phyloP scores from a whole-genome alignment of 2,329 filamentous ascomycete species.

The Colletotrichum tropicicola region DNA sequence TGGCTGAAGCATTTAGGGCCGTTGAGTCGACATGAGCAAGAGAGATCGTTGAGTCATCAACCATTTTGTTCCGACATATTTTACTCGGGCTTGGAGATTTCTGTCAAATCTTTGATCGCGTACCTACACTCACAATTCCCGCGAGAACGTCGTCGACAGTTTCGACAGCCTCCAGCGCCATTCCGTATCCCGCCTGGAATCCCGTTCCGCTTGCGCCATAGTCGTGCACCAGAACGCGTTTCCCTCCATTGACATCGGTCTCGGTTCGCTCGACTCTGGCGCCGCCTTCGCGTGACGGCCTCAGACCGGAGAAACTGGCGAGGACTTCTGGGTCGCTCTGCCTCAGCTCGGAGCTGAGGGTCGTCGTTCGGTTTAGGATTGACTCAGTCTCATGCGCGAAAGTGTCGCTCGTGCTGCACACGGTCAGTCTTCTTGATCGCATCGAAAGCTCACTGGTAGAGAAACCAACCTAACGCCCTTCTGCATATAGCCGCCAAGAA shows the following conservation, averaged over 20 bases:
- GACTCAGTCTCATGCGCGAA: constrained; percentile 43
- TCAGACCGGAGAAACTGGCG: constrained; percentile 41
- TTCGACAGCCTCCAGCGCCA: constrained; percentile 47
- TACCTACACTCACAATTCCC: not conserved
- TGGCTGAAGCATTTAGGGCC: constrained; percentile 12
- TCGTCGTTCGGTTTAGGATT: constrained; percentile 45
- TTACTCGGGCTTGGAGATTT: too few relatives aligned
- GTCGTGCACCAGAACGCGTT: constrained; percentile 46
- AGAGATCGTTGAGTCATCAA: too few relatives aligned
- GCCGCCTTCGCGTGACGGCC: constrained; percentile 50
- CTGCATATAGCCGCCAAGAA: constrained; percentile 51
- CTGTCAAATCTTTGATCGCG: not conserved
- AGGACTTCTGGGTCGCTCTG: constrained; percentile 39
- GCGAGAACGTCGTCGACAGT: constrained; percentile 38
- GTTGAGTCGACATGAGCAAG: not conserved
- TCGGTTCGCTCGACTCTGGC: constrained; percentile 53
- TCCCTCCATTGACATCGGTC: constrained; percentile 34
- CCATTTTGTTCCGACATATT: too few relatives aligned
- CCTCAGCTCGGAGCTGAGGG: constrained; percentile 40
- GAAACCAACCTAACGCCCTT: constrained; percentile 40
- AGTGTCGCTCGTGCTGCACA: not conserved
- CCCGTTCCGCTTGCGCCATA: constrained; percentile 56
- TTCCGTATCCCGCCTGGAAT: constrained; percentile 52
- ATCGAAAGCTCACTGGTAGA: not conserved
- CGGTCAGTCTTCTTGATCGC: not conserved